These are phyloP conservation scores for Aquanectria penicillioides DNA, from an alignment of 2,329 filamentous ascomycete genomes.

Conservation along the genomic window DNA sequence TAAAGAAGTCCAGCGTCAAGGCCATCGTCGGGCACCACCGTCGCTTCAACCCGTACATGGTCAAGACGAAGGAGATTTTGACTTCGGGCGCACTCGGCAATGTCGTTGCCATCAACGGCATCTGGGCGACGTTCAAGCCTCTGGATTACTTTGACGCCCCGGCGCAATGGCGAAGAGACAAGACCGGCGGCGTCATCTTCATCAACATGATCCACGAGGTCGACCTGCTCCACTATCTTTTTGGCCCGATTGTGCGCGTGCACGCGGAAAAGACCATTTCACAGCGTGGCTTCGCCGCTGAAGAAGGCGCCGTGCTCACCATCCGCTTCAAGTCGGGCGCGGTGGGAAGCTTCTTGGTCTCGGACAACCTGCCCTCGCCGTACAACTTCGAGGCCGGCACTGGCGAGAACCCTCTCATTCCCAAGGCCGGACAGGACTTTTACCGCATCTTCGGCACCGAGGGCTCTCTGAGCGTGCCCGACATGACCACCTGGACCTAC, in stretches of 20 bases:
- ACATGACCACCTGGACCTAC: conserved; percentile 62
- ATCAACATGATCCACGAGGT: conserved; percentile 72
- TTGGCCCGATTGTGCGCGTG: conserved; percentile 62
- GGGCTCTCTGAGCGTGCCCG: conserved; percentile 62
- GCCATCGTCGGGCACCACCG: conserved; percentile 67
- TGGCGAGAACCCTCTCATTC: conserved; percentile 66
- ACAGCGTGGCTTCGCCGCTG: conserved; percentile 58
- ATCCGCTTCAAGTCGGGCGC: conserved; percentile 63
- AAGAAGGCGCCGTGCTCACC: conserved; percentile 66
- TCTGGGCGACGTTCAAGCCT: conserved; percentile 65
- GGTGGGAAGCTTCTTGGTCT: conserved; percentile 66
- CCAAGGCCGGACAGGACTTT: conserved; percentile 53
- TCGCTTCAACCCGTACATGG: conserved; percentile 67
- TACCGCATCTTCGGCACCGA: conserved; percentile 66
- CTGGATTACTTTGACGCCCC: conserved; percentile 59
- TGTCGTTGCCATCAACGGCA: conserved; percentile 62
- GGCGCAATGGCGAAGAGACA: conserved; percentile 57
- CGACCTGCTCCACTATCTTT: conserved; percentile 65
- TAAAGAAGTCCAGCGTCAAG: conserved; percentile 47
- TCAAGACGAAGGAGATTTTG: conserved; percentile 58
- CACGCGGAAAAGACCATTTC: conserved; percentile 59
- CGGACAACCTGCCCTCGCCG: conserved; percentile 61
- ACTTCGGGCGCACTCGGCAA: conserved; percentile 53
- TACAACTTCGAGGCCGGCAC: conserved; percentile 67
- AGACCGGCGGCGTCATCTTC: conserved; percentile 58